Evolutionary conservation across 129 eudicot species (phyloP).

Genomic region (Escallonia herrerae): DNA sequence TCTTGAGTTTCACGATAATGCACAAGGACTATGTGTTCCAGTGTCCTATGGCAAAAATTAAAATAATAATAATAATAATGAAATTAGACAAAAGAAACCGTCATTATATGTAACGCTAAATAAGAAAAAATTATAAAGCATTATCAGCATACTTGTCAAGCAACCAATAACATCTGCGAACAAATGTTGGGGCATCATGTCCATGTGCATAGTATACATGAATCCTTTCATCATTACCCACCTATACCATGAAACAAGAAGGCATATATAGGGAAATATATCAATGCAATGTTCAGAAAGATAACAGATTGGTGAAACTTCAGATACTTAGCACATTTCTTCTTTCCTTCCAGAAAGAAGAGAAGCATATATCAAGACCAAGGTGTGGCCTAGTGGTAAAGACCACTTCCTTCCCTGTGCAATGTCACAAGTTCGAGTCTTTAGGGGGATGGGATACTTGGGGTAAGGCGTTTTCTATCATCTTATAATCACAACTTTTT

Average conservation of each 20-base stretch:
- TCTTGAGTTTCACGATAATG: slow-evolving; percentile 97
- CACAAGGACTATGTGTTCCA: slow-evolving; percentile 93
- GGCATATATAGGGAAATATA: not conserved
- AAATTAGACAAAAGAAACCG: not conserved
- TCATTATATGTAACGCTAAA: not conserved
- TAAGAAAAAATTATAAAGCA: slow-evolving; percentile 1
- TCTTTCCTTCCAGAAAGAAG: too few species aligned
- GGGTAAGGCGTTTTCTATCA: too few species aligned
- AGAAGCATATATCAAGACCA: too few species aligned
- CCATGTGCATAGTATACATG: slow-evolving; percentile 99
- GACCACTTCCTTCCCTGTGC: too few species aligned
- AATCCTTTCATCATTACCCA: slow-evolving; percentile 86
- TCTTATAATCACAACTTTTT: too few species aligned
- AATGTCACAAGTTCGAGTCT: too few species aligned
- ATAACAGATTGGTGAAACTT: too few species aligned
- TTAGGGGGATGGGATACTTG: too few species aligned
- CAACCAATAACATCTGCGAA: slow-evolving; percentile 99
- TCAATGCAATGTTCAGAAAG: not conserved
- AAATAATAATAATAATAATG: not conserved
- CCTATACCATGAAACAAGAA: slow-evolving; percentile 32
- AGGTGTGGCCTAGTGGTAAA: too few species aligned
- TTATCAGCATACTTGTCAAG: slow-evolving; percentile 78
- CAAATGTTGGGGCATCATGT: slow-evolving; percentile 74
- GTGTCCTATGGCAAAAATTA: slow-evolving; percentile 47
- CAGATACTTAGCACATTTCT: too few species aligned